These are phyloP conservation scores for Trichosporon coremiiforme DNA, from an alignment of 1,284 basidiomycete genomes.

Conservation along the genomic window DNA sequence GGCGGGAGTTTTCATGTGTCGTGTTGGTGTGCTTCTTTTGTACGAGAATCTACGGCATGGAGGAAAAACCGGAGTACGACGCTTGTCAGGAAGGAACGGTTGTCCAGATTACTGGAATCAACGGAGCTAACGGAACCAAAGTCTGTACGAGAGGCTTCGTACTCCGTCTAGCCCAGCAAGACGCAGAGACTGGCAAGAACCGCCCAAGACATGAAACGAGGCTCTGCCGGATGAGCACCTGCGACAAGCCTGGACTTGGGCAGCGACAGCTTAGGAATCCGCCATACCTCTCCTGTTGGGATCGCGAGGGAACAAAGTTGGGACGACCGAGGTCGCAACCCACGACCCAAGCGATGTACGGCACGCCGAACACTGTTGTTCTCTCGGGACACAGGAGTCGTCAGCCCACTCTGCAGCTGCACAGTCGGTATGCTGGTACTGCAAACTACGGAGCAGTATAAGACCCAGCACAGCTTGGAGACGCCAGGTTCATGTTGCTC, in stretches of 20 bases:
- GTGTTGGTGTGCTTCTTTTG: background rate
- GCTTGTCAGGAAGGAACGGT: background rate
- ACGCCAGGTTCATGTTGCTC: too few relatives aligned
- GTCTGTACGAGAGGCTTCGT: conserved; percentile 1
- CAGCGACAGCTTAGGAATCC: background rate
- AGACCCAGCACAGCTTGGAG: too few relatives aligned
- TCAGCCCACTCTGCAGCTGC: background rate
- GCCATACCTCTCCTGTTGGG: background rate
- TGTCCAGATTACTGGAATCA: conserved; percentile 11
- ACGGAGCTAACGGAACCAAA: conserved; percentile 5
- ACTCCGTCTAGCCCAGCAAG: background rate
- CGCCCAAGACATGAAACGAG: background rate
- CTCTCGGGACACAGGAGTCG: background rate
- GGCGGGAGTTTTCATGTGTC: background rate
- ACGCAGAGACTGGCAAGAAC: background rate
- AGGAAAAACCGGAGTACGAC: background rate
- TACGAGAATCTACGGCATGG: conserved; percentile 4
- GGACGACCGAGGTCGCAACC: background rate
- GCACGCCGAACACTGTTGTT: background rate
- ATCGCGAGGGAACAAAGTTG: background rate
- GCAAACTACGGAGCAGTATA: too few relatives aligned
- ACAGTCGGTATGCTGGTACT: background rate
- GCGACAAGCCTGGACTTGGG: background rate
- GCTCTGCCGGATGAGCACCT: background rate
- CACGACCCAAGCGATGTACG: conserved; percentile 11